A percentile compares a stretch with the other conserved stretches of the same genome.
Evolutionary conservation across 306 rosid genomes (phyloP).

Genomic region (Abrus precatorius): DNA sequence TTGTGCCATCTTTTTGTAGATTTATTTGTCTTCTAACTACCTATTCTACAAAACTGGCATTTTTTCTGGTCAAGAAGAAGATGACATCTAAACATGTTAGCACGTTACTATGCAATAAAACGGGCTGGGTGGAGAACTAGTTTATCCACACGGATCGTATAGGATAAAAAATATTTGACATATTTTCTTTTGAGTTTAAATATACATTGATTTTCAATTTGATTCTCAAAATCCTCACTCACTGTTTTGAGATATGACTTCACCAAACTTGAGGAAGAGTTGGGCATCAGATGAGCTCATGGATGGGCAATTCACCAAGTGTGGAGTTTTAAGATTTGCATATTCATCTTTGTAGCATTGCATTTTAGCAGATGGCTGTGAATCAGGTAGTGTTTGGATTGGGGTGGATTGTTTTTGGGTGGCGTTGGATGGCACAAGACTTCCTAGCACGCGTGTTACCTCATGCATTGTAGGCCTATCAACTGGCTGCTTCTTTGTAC

Average conservation of each 20-base stretch:
- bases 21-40: background rate
- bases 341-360: constrained; percentile 79
- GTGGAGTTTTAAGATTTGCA: constrained; percentile 73
- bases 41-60: too few species aligned
- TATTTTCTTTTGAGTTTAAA: background rate
- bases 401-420: constrained; percentile 51
- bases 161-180: constrained; percentile 5
- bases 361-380: constrained; percentile 55
- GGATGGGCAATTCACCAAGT: constrained; percentile 74
- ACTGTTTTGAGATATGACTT: constrained; percentile 86
- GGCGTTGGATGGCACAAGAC: constrained; percentile 55
- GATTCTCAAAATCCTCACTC: constrained; percentile 42
- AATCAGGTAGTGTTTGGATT: constrained; percentile 4
- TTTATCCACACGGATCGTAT: background rate
- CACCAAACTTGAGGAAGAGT: constrained; percentile 87
- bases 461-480: constrained; percentile 93
- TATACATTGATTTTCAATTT: constrained; percentile 18
- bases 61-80: too few species aligned
- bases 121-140: background rate
- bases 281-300: constrained; percentile 90
- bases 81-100: too few species aligned
- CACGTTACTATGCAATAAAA: too few species aligned
- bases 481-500: constrained; percentile 79
- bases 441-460: constrained; percentile 74
- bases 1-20: background rate